Evolutionary conservation across 2,329 filamentous ascomycete species (phyloP), one percentile per base, ranked within the genome.

Genomic region (Lithohypha guttulata): DNA sequence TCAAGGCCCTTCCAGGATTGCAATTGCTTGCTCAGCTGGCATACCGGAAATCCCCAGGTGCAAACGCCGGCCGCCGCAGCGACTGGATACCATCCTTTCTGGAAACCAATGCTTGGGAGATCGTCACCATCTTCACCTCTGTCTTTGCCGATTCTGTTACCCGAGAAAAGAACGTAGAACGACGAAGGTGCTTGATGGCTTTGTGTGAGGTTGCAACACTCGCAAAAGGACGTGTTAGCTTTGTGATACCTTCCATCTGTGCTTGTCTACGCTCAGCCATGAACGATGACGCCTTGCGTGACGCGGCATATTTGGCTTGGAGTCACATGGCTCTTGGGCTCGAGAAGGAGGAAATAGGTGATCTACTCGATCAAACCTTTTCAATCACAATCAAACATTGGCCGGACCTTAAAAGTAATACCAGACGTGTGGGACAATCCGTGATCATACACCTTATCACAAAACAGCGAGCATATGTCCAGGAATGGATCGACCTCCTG

Each of bases 221-320:
- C 34, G 82, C 84, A 30, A 80, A 77, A 51, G 69, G 70, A 2
- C 78, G 83, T 53, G 76, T 87, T 21, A 79, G 77, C 44, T 77
- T 81, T 51, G 91, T 84, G 34, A 69, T 94, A 27, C 89, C 91
- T 15, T 52, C 89, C 78, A 89, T 96, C 41, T 85, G 85, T 49
- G 86, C 89, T n/a, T 95, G 84, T 55, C 67, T 98, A 9, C 77
- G 93, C 46, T 86, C 85, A 15, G 86, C 86, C 0, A 72, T 96
- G 43, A 71, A 81, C 11, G 75, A 82, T 35, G 70, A 78, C 30
- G 73, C 80, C 32, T 69, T 98, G n/a, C 77, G 84, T 45, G 71
- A 84, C 44, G 69, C 77, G 20, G 84, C 86, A 2, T 87, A 96
- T 52, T 75, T 73, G 3, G 84, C 86, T 34, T 99, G 91, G 91